These are phyloP conservation scores for Paraphoma chrysanthemicola DNA, from an alignment of 2,329 filamentous ascomycete genomes.

Conservation along the genomic window DNA sequence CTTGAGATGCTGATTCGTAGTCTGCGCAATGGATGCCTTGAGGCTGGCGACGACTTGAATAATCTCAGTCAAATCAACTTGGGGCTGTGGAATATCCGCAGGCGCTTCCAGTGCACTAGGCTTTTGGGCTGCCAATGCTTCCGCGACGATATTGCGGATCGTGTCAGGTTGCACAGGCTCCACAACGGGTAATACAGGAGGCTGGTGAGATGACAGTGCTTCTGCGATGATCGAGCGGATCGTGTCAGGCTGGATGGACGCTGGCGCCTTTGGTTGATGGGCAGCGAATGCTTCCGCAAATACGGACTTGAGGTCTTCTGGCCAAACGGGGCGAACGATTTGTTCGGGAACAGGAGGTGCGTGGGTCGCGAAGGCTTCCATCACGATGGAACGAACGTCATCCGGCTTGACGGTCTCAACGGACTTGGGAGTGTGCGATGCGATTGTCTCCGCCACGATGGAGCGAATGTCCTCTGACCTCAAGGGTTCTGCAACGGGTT, in stretches of 20 bases:
- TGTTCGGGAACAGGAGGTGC: constrained; percentile 38
- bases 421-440: constrained; percentile 9
- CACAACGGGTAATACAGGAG: constrained; percentile 20
- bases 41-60: constrained; percentile 57
- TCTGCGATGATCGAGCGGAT: constrained; percentile 38
- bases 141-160: constrained; percentile 43
- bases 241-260: constrained; percentile 30
- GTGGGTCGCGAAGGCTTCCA: constrained; percentile 37
- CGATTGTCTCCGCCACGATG: constrained; percentile 23
- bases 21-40: constrained; percentile 56
- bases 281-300: constrained; percentile 67
- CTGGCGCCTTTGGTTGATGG: constrained; percentile 29
- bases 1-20: constrained; percentile 53
- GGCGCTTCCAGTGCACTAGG: constrained; percentile 38
- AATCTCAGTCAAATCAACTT: constrained; percentile 51
- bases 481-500: constrained; percentile 25
- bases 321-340: constrained; percentile 22
- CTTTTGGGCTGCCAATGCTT: constrained; percentile 42
- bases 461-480: constrained; percentile 37
- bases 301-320: constrained; percentile 59
- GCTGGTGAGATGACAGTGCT: constrained; percentile 32
- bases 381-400: constrained; percentile 35
- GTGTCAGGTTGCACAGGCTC: constrained; percentile 42
- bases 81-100: constrained; percentile 44
- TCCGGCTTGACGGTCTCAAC: constrained; percentile 34